Base-by-base conservation (phyloP, 805 yeast genomes). In the Tetrapisispora phaffii region DNA sequence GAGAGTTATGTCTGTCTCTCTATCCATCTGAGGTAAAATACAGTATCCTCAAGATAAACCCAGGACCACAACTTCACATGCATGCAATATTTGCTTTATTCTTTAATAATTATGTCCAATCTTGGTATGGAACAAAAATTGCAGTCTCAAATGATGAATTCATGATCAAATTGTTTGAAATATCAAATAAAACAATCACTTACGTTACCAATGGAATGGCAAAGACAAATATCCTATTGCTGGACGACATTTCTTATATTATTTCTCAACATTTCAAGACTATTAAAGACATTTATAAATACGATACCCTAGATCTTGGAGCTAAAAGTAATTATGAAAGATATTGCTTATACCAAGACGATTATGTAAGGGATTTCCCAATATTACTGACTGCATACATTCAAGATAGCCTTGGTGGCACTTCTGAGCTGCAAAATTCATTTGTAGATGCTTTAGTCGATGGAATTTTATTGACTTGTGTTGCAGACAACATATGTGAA, bases 91-190 rank as follows among this genome's bases (percentile, higher is more conserved):
- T 51, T 34, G 53, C 58, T 8, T 48, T 62, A 31, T 42, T 61
- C 10, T 41, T 57, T 20, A 49, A 56, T 40, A 61, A 58, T 41
- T 61, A 56, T 42, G 42, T 62, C 8, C 42, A 41, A 6, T 42
- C 57, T 13, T 62, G 67, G 67, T 60, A 60, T 45, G 65, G 65
- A 13, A 29, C 46, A n/a, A 62, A 59, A 44, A 54, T 62, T 4
- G 57, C 59, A 8, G 52, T 63, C 1, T 19, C 48, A 7, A 59
- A 59, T 40, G 52, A 50, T 17, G 53, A 56, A 33, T 53, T 62
- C 19, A 31, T 53, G 16, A 46, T 31, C 1, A 44, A 47, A 22
- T 7, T 59, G 10, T 57, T 52, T 23, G 42, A 54, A 22, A 15
- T 53, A 7, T 28, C 57, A 13, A 48, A 58, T 17, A 39, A 37